These are phyloP conservation scores for Omphalotus olearius DNA, from an alignment of 1,284 basidiomycete species.

Conservation along the genomic window DNA sequence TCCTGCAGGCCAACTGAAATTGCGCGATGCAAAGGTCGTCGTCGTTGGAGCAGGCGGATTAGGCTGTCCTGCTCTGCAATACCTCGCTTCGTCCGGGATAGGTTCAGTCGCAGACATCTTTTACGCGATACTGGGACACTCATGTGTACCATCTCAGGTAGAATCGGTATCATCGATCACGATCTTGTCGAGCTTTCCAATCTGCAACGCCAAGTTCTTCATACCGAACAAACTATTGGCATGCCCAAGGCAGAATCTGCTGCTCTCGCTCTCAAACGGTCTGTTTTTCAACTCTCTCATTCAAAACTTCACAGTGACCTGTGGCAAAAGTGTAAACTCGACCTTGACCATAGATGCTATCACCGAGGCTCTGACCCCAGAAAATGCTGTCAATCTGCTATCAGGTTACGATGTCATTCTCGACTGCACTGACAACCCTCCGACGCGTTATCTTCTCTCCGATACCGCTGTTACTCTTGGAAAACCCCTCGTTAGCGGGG, in stretches of 20 bases:
- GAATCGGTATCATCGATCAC: slow-evolving; percentile 87
- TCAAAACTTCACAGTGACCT: neutral
- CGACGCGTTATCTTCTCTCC: slow-evolving; percentile 92
- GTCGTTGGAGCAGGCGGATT: slow-evolving; percentile 96
- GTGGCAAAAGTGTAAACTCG: slow-evolving; percentile 65
- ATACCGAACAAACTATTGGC: slow-evolving; percentile 79
- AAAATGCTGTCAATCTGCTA: slow-evolving; percentile 63
- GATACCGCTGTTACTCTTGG: slow-evolving; percentile 76
- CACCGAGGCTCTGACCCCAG: slow-evolving; percentile 47
- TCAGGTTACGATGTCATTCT: slow-evolving; percentile 72
- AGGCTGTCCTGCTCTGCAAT: slow-evolving; percentile 94
- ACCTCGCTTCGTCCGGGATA: slow-evolving; percentile 88
- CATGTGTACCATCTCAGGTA: slow-evolving; percentile 47
- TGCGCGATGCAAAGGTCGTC: slow-evolving; percentile 73
- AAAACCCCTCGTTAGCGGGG: slow-evolving; percentile 87
- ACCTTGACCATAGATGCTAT: slow-evolving; percentile 51
- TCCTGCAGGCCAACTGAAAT: slow-evolving; percentile 76
- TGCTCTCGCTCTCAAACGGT: slow-evolving; percentile 62
- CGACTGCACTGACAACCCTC: slow-evolving; percentile 94
- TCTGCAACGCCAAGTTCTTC: slow-evolving; percentile 90
- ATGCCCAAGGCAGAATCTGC: slow-evolving; percentile 84
- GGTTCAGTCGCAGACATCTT: slow-evolving; percentile 46
- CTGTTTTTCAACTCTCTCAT: slow-evolving; percentile 15
- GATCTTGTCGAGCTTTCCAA: slow-evolving; percentile 92
- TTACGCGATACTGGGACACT: neutral